phyloP scores from a whole-genome alignment of 1,139 yeast genomes.

The Kodamaea alishanica region DNA sequence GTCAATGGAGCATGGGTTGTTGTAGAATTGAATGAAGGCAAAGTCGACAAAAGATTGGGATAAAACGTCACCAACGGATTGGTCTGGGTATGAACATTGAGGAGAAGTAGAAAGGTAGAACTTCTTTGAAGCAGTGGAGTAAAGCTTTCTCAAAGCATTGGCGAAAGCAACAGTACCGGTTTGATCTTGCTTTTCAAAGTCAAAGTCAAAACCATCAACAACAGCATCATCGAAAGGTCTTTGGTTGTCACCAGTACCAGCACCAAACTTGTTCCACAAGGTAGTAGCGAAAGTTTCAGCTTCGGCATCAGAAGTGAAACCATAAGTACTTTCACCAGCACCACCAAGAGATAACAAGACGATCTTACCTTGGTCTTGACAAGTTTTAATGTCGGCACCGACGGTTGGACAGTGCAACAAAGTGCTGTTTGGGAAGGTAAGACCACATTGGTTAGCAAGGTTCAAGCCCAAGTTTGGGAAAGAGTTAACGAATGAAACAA shows the following conservation, averaged over 20 bases:
- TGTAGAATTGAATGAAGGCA: conserved; percentile 17
- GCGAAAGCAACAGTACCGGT: conserved; percentile 60
- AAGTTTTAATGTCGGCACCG: conserved; percentile 14
- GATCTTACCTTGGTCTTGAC: conserved; percentile 13
- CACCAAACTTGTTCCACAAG: conserved; percentile 17
- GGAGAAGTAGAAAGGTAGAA: conserved; percentile 15
- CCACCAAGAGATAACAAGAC: conserved; percentile 17
- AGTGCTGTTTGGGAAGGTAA: conserved; percentile 16
- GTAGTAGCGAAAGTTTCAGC: conserved; percentile 11
- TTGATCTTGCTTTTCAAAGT: conserved; percentile 36
- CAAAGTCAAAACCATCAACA: conserved; percentile 44
- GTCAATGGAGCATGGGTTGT: conserved; percentile 15
- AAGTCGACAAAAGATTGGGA: conserved; percentile 10
- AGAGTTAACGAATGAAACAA: conserved; percentile 11
- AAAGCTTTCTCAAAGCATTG: conserved; percentile 45
- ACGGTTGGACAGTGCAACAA: conserved; percentile 12
- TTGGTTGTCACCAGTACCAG: conserved; percentile 10
- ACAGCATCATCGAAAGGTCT: conserved; percentile 68
- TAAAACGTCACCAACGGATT: conserved; percentile 12
- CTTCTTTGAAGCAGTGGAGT: conserved; percentile 4
- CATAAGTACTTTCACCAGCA: conserved; percentile 11
- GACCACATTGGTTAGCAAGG: conserved; percentile 15
- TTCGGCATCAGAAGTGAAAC: conserved; percentile 9
- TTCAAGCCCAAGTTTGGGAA: conserved; percentile 11
- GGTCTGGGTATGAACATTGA: conserved; percentile 16